These are phyloP conservation scores for Tetradesmus lagerheimii DNA, from an alignment of 139 green algal genomes.

Conservation along the genomic window DNA sequence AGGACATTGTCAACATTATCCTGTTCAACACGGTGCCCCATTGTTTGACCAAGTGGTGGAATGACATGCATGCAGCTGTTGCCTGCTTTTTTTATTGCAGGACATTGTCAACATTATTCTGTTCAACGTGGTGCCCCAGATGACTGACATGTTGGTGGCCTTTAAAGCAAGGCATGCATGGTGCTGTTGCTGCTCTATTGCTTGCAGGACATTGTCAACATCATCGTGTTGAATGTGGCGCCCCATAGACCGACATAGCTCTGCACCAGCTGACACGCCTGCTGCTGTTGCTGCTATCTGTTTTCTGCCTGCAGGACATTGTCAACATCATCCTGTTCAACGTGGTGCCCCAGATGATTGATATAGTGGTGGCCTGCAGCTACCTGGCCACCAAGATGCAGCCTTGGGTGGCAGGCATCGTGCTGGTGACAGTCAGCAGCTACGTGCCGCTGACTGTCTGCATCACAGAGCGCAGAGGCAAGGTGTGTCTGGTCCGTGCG, in stretches of 20 bases:
- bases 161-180: constrained; percentile 76
- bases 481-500: constrained; percentile 48
- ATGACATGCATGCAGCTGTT: too few species aligned
- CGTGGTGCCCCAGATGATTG: not conserved
- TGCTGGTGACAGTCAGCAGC: constrained; percentile 78
- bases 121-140: constrained; percentile 68
- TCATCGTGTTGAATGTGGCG: not conserved
- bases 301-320: not conserved
- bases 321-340: not conserved
- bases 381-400: constrained; percentile 68
- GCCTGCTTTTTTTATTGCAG: not conserved
- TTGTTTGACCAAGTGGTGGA: too few species aligned
- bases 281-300: not conserved
- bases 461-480: constrained; percentile 85
- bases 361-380: constrained; percentile 78
- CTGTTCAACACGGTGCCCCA: too few species aligned
- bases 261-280: too few species aligned
- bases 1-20: constrained; percentile 78
- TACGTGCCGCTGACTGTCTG: constrained; percentile 91
- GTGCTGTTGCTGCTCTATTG: constrained; percentile 68
- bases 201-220: not conserved
- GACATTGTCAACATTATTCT: not conserved
- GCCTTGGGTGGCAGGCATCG: constrained; percentile 83
- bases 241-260: too few species aligned
- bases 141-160: too few species aligned